Base-by-base conservation (phyloP, 495 filamentous ascomycete species). In the Thermothielavioides terrestris region DNA sequence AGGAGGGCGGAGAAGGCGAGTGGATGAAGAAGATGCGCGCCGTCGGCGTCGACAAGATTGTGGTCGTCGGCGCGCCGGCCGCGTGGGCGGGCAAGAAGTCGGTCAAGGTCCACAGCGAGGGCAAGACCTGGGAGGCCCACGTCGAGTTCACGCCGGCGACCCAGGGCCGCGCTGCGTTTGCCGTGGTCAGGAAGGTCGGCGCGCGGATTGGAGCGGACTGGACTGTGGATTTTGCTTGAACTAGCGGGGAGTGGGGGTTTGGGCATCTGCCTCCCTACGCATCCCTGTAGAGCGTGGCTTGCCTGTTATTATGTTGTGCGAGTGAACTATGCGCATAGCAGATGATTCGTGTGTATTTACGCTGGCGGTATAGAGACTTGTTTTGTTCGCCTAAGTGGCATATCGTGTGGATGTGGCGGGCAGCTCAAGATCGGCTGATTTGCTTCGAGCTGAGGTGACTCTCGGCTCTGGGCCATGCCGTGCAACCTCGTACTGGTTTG, bases 191-290 rank as follows among this genome's bases (percentile, higher is more conserved):
- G 69, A 82, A 87, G 64, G 84, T 91, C 12, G 82, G 78, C 26
- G 83, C 86, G 30, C 74, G 64, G 35, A 82, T 98, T 67, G 85
- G 83, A 36, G 82, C 79, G 62, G 82, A 85, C 50, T 98, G 89
- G 89, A 86, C 75, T 64, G 78, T 94, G 56, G 77, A 82, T 18
- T 60, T 72, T 55, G 55, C 65, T 22, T 70, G 56, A 52, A 21
- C 10, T 20, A 14, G 14, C 2, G 34, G 6, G 3, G 20, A 35
- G 23, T 22, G 45, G 17, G 25, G 20, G 30, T 18, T 32, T 52
- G 35, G 27, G 36, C 26, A 12, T 14, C 36, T 20, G 10, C n/a
- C n/a, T n/a, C n/a, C n/a, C n/a, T n/a, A n/a, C n/a, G n/a, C n/a
- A n/a, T n/a, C n/a, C n/a, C n/a, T n/a, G n/a, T n/a, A n/a, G n/a